Percentiles rank a stretch among this genome's conserved stretches.
These are phyloP conservation scores for Ormosia emarginata DNA, from an alignment of 306 rosid genomes.

Conservation along the genomic window DNA sequence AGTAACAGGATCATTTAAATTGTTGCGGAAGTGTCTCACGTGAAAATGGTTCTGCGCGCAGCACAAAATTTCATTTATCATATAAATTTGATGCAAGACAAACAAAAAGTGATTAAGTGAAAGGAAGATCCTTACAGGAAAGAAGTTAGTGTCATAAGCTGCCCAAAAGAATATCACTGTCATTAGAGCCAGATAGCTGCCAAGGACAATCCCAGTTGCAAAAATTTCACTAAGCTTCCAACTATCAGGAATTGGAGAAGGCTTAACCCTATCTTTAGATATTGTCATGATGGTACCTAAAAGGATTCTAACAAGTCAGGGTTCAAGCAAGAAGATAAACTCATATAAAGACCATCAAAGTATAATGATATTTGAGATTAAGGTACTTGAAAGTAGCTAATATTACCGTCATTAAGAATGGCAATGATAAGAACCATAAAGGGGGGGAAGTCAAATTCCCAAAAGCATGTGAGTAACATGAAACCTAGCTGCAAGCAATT, in stretches of 20 bases:
- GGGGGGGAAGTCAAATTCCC: conserved; percentile 77
- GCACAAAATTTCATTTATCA: neutral
- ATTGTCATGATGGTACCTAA: conserved; percentile 79
- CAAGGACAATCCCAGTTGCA: conserved; percentile 65
- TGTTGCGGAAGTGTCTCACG: conserved; percentile 29
- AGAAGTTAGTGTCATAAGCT: conserved; percentile 44
- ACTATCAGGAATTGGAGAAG: conserved; percentile 71
- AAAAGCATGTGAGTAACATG: conserved; percentile 56
- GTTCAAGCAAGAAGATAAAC: neutral
- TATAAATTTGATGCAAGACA: neutral
- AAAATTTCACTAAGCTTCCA: conserved; percentile 80
- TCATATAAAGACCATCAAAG: neutral
- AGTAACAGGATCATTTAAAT: neutral
- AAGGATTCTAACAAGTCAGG: conserved; percentile 10
- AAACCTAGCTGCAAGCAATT: conserved; percentile 62
- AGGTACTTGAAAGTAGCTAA: conserved; percentile 11
- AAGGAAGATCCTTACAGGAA: conserved; percentile 39
- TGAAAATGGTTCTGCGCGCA: conserved; percentile 44
- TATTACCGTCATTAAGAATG: conserved; percentile 71
- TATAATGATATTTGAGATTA: neutral
- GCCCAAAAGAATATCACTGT: conserved; percentile 57
- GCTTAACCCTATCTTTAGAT: conserved; percentile 75
- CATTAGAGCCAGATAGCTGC: conserved; percentile 59
- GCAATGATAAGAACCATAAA: conserved; percentile 81
- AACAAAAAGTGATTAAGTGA: neutral